phyloP scores from a whole-genome alignment of 495 filamentous ascomycete species.

The Aspergillus cavernicola region DNA sequence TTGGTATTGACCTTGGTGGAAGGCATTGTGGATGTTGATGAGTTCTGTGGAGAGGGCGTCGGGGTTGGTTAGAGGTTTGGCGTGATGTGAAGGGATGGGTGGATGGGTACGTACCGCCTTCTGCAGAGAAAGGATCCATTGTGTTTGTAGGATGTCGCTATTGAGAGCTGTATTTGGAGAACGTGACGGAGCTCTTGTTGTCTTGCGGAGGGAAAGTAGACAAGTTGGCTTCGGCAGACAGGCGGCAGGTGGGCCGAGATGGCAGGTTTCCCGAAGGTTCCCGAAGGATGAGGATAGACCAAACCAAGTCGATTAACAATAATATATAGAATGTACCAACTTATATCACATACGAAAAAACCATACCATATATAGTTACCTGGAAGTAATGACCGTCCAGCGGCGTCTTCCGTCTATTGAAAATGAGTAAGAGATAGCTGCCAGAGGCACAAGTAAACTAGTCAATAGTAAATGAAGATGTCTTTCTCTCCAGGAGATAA shows the following conservation, averaged over 20 bases:
- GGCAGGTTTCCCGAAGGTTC: conserved; percentile 10
- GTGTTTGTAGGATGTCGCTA: neutral
- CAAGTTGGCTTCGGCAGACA: conserved; percentile 24
- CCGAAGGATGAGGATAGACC: too few relatives aligned
- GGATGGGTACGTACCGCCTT: conserved; percentile 59
- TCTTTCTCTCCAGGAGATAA: conserved; percentile 7
- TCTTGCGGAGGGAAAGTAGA: conserved; percentile 20
- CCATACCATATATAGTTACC: too few relatives aligned
- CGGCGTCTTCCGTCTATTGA: neutral
- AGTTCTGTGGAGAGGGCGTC: conserved; percentile 57
- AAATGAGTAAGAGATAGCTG: neutral
- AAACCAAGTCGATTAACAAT: too few relatives aligned
- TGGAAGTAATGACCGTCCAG: too few relatives aligned
- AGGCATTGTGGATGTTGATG: conserved; percentile 91
- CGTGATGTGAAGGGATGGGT: neutral
- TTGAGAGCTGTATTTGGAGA: neutral
- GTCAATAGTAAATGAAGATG: neutral
- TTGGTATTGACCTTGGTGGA: conserved; percentile 88
- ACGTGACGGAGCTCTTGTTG: conserved; percentile 1
- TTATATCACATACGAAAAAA: too few relatives aligned
- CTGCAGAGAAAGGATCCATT: conserved; percentile 94
- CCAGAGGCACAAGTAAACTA: conserved; percentile 1
- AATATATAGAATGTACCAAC: too few relatives aligned
- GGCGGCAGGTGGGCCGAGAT: conserved; percentile 14
- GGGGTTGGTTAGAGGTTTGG: neutral